These are phyloP conservation scores for Ophiostoma piceae DNA, from an alignment of 2,329 filamentous ascomycete genomes.

Conservation along the genomic window DNA sequence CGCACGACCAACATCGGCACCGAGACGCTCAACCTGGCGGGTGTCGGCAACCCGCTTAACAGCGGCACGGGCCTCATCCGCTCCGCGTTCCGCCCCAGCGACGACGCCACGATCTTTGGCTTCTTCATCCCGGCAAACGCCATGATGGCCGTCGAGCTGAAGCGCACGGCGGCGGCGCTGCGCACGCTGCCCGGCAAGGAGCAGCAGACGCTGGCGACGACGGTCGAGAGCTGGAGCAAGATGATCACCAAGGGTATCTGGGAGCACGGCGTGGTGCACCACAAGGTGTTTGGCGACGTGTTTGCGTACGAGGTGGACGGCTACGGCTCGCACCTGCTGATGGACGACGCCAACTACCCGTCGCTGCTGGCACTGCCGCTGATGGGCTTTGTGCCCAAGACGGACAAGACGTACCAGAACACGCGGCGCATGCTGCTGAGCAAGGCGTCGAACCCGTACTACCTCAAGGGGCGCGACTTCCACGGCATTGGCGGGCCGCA, in stretches of 20 bases:
- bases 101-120: conserved; percentile 89
- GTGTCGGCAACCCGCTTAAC: conserved; percentile 87
- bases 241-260: conserved; percentile 71
- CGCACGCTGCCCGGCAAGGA: conserved; percentile 38
- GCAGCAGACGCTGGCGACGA: conserved; percentile 41
- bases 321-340: conserved; percentile 73
- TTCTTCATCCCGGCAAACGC: conserved; percentile 96
- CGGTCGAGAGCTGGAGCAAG: conserved; percentile 54
- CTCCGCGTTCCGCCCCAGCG: conserved; percentile 88
- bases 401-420: conserved; percentile 74
- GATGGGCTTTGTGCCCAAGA: conserved; percentile 63
- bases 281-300: conserved; percentile 69
- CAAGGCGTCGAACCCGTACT: conserved; percentile 81
- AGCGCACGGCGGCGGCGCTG: conserved; percentile 67
- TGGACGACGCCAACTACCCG: conserved; percentile 87
- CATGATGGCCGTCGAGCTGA: conserved; percentile 88
- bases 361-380: conserved; percentile 73
- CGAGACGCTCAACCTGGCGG: conserved; percentile 77
- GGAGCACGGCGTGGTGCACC: conserved; percentile 74
- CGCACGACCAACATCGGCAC: conserved; percentile 75
- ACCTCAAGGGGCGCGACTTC: conserved; percentile 69
- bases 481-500: conserved; percentile 77
- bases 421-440: conserved; percentile 73
- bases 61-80: conserved; percentile 77
- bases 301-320: conserved; percentile 88